Base-by-base conservation (phyloP, 257 asterid genomes). In the Fraxinus pennsylvanica region DNA sequence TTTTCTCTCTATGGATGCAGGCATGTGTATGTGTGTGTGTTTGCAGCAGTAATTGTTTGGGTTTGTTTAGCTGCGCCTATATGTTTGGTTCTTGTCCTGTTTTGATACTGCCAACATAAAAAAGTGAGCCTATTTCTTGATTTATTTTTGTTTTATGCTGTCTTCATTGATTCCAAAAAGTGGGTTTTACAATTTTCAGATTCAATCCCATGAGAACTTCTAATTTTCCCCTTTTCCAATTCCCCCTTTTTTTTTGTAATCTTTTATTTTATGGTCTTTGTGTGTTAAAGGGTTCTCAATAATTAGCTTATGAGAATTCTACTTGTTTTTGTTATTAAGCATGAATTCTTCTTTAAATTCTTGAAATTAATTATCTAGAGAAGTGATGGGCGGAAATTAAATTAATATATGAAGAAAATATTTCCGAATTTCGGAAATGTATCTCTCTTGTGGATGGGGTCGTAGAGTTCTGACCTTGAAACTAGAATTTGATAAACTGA, bases 41-140 rank as follows among this genome's bases (percentile, higher is more conserved):
- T 39, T 39, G 9, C 45, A 8, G 45, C 45, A 39, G 47, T 65
- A 22, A 63, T 52, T 75, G 47, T 50, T 32, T 67, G 70, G 65
- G 52, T 14, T 63, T 76, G 65, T 32, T 76, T 21, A 19, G 25
- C 66, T n/a, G 27, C n/a, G 65, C 65, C 25, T 5, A 21, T 54
- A 54, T 76, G 68, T 5, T 61, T 71, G 22, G 33, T 63, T 35
- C 14, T 72, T 72, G 47, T 68, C 61, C 30, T 59, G 32, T 47
- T 29, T 72, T 50, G 74, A 72, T 78, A 39, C 67, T 74, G 4
- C 57, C 41, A 80, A 54, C 35, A 19, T 78, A 76, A 52, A 27
- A 27, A 71, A 43, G 87, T 84, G 81, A 83, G 75, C 79, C 82
- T 54, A 19, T 67, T 47, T 63, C 67, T 81, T 81, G 81, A 77